Evolutionary conservation across 2,329 filamentous ascomycete genomes (phyloP).

Genomic region (Xylariaceae sp.): DNA sequence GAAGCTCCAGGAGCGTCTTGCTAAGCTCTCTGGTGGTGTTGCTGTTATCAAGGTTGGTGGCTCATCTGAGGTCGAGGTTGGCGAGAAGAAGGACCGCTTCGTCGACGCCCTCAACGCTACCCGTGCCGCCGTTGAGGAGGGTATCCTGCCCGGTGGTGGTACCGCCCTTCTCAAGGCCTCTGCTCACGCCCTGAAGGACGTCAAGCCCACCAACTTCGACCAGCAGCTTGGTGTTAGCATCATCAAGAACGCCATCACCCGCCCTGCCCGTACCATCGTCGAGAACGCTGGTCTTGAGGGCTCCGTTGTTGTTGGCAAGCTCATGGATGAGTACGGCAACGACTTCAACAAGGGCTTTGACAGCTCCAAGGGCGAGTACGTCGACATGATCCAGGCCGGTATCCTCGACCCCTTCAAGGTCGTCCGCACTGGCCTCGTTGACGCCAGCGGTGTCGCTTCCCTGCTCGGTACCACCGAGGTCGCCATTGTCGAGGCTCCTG

Average conservation of each 20-base stretch:
- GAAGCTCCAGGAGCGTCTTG: slow-evolving; percentile 99
- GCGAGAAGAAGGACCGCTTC: slow-evolving; percentile 99
- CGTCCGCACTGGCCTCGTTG: slow-evolving; percentile 89
- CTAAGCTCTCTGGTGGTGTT: slow-evolving; percentile 97
- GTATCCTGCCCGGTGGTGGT: slow-evolving; percentile 96
- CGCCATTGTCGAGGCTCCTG: slow-evolving; percentile 90
- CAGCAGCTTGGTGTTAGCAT: slow-evolving; percentile 98
- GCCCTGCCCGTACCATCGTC: slow-evolving; percentile 88
- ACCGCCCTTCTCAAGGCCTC: slow-evolving; percentile 97
- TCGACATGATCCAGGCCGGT: slow-evolving; percentile 95
- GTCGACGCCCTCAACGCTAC: slow-evolving; percentile 98
- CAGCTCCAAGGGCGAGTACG: slow-evolving; percentile 93
- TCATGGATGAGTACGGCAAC: slow-evolving; percentile 81
- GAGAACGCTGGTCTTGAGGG: slow-evolving; percentile 97
- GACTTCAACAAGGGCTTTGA: slow-evolving; percentile 99
- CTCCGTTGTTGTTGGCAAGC: slow-evolving; percentile 94
- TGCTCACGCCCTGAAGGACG: slow-evolving; percentile 72
- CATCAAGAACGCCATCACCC: slow-evolving; percentile 96
- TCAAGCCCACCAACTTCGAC: slow-evolving; percentile 95
- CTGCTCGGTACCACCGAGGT: slow-evolving; percentile 97
- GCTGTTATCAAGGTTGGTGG: slow-evolving; percentile 99
- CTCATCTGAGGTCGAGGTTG: slow-evolving; percentile 95
- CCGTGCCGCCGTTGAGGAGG: slow-evolving; percentile 96
- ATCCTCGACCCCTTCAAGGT: slow-evolving; percentile 99
- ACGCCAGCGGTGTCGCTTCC: slow-evolving; percentile 93